These are phyloP conservation scores for Verticillium nubilum DNA, from an alignment of 2,329 filamentous ascomycete genomes.

Conservation along the genomic window DNA sequence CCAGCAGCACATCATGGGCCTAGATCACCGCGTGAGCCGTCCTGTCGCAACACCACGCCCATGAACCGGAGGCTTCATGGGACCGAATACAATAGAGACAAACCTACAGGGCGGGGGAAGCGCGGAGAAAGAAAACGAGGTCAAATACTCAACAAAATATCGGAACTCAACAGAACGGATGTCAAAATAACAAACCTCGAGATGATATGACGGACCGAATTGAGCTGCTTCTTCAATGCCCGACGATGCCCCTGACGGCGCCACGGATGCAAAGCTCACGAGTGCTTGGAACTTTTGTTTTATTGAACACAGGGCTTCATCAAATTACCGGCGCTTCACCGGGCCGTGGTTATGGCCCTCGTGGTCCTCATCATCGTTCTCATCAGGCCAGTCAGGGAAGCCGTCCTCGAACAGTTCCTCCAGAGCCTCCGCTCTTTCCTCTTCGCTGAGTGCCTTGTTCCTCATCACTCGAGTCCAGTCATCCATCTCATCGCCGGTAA, in stretches of 20 bases:
- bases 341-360: conserved; percentile 19
- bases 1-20: not conserved
- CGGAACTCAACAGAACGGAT: not conserved
- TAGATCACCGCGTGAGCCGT: not conserved
- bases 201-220: not conserved
- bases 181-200: not conserved
- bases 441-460: conserved; percentile 24
- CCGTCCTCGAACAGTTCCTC: conserved; percentile 51
- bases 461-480: conserved; percentile 49
- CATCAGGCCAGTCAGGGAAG: conserved; percentile 49
- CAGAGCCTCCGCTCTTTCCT: conserved; percentile 39
- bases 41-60: not conserved
- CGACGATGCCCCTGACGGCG: no score
- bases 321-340: not conserved
- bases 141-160: not conserved
- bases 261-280: no score
- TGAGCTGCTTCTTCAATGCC: not conserved
- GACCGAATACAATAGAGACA: not conserved
- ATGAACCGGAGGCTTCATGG: not conserved
- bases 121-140: not conserved
- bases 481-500: conserved; percentile 54
- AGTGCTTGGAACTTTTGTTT: no score
- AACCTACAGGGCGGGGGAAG: not conserved
- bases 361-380: conserved; percentile 30
- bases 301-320: not conserved